Conservation (phyloP, 768 basidiomycete genomes). For the Lentinula sp. region DNA sequence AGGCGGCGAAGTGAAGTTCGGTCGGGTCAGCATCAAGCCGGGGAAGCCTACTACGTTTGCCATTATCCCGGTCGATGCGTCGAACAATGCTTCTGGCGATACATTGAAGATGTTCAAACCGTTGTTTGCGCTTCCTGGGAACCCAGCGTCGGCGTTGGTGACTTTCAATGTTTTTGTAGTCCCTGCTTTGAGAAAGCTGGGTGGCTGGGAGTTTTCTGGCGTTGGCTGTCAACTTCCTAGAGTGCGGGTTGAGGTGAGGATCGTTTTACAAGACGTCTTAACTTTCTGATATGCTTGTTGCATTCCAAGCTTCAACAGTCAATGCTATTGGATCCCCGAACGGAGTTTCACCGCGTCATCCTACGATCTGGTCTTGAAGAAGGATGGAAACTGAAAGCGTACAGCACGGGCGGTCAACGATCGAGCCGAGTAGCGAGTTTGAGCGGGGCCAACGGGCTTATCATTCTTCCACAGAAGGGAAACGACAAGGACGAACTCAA, state of each 20-base stretch:
- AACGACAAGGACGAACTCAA: slow-evolving; percentile 30
- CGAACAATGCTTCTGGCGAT: not conserved
- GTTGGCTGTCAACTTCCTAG: slow-evolving; percentile 51
- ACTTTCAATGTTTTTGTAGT: slow-evolving; percentile 83
- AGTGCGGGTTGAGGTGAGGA: slow-evolving; percentile 55
- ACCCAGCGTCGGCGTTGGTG: slow-evolving; percentile 84
- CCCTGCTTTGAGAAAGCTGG: slow-evolving; percentile 68
- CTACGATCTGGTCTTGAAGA: slow-evolving; percentile 33
- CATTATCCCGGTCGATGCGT: slow-evolving; percentile 42
- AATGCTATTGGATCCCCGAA: slow-evolving; percentile 67
- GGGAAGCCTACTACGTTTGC: slow-evolving; percentile 93
- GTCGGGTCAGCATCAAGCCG: slow-evolving; percentile 75
- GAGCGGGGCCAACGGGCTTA: slow-evolving; percentile 74
- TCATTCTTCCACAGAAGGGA: slow-evolving; percentile 51
- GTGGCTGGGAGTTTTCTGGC: slow-evolving; percentile 49
- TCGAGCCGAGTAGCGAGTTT: slow-evolving; percentile 80
- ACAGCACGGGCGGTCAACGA: slow-evolving; percentile 82
- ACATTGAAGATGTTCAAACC: slow-evolving; percentile 38
- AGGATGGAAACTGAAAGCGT: slow-evolving; percentile 48
- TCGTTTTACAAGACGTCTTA: not conserved
- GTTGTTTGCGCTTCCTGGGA: slow-evolving; percentile 83
- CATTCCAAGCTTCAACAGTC: slow-evolving; percentile 43
- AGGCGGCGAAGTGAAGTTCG: slow-evolving; percentile 76
- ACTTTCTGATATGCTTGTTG: not conserved
- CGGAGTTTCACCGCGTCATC: slow-evolving; percentile 79